Conservation (phyloP, 352 stramenopile species). For the Globisporangium yorkense region DNA sequence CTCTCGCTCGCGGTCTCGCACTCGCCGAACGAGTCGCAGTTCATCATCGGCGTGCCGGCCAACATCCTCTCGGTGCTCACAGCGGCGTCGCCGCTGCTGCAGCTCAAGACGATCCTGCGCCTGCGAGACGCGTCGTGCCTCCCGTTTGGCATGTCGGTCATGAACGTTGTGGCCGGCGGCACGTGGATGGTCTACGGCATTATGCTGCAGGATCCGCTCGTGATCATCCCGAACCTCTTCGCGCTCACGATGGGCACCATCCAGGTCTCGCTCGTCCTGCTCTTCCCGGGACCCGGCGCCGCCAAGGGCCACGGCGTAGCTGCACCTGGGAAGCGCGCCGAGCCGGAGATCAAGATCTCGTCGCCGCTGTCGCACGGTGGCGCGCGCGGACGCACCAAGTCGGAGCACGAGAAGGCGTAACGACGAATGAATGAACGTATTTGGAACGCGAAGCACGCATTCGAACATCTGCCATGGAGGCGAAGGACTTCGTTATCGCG, state of each 20-base stretch:
- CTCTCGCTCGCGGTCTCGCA: conserved; percentile 42
- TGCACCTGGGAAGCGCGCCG: neutral
- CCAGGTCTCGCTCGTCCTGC: conserved; percentile 58
- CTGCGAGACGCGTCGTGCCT: conserved; percentile 61
- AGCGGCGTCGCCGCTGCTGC: conserved; percentile 57
- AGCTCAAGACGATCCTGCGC: conserved; percentile 60
- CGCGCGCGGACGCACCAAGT: conserved; percentile 4
- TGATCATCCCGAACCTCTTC: conserved; percentile 72
- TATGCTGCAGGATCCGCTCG: conserved; percentile 50
- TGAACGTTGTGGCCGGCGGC: conserved; percentile 63
- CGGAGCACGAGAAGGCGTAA: conserved; percentile 20
- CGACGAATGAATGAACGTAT: neutral
- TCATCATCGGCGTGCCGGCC: conserved; percentile 67
- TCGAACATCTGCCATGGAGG: conserved; percentile 27
- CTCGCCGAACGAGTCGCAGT: conserved; percentile 42
- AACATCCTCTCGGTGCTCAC: conserved; percentile 72
- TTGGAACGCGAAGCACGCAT: no score
- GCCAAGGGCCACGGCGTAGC: conserved; percentile 1
- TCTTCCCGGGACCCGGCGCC: conserved; percentile 27
- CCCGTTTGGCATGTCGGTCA: conserved; percentile 71
- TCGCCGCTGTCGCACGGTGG: neutral
- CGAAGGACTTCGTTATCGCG: conserved; percentile 49
- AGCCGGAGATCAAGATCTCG: neutral
- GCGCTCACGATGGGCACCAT: conserved; percentile 62
- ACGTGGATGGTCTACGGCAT: conserved; percentile 69